Conservation (phyloP, 2,329 filamentous ascomycete genomes). For the Ophiosphaerella korrae region DNA sequence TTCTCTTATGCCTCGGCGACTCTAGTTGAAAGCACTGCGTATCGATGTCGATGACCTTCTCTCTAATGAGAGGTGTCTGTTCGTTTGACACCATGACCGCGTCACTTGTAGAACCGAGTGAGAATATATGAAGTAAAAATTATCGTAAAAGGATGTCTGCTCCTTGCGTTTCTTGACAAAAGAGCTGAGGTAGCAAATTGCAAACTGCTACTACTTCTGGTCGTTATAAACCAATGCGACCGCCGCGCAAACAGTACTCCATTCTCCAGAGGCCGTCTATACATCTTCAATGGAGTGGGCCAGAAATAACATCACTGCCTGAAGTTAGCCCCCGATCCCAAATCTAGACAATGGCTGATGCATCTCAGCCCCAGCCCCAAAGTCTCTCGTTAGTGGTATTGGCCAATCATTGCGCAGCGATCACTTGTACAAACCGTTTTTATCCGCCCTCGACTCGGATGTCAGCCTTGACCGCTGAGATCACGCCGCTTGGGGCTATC, state of each 20-base stretch:
- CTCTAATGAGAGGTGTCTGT: conserved; percentile 16
- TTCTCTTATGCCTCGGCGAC: not conserved
- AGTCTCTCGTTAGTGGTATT: not conserved
- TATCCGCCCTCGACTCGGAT: conserved; percentile 6
- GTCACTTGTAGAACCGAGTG: not conserved
- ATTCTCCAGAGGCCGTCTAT: not conserved
- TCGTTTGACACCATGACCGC: conserved; percentile 16
- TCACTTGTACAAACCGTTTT: not conserved
- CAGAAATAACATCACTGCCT: conserved; percentile 5
- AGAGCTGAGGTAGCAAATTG: not conserved
- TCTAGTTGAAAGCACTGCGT: not conserved
- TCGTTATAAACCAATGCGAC: not conserved
- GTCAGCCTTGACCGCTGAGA: not conserved
- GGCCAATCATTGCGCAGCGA: conserved; percentile 11
- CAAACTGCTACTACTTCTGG: too few species aligned
- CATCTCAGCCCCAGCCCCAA: conserved; percentile 26
- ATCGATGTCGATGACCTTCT: conserved; percentile 16
- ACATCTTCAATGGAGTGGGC: not conserved
- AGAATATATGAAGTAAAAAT: too few species aligned
- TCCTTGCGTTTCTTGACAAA: not conserved
- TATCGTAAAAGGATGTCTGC: too few species aligned
- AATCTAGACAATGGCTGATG: conserved; percentile 25
- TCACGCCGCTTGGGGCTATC: not conserved
- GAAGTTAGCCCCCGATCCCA: conserved; percentile 13
- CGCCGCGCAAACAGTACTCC: not conserved